These are phyloP conservation scores for Monilinia aucupariae DNA, from an alignment of 2,329 filamentous ascomycete species.

Conservation along the genomic window DNA sequence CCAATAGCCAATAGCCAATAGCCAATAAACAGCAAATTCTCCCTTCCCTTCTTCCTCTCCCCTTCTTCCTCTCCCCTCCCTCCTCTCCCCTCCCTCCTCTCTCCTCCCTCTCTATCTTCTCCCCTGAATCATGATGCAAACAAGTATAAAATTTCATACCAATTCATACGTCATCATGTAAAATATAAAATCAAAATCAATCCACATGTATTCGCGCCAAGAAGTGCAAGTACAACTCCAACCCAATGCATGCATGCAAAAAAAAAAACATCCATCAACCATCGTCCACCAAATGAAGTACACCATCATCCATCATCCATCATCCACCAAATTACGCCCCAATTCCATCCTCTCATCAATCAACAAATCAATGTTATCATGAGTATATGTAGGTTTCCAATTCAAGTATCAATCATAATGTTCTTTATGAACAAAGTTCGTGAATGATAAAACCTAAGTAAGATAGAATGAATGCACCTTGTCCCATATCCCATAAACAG, in stretches of 20 bases:
- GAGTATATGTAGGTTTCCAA: not conserved
- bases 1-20: too few relatives aligned
- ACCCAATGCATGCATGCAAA: not conserved
- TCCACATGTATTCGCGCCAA: not conserved
- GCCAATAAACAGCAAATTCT: too few relatives aligned
- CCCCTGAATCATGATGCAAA: not conserved
- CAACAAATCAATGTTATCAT: not conserved
- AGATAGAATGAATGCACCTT: conserved; percentile 8
- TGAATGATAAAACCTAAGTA: conserved; percentile 2
- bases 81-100: too few relatives aligned
- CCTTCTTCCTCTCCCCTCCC: too few relatives aligned
- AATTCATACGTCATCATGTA: not conserved
- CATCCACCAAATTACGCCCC: conserved; percentile 2
- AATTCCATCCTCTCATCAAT: conserved; percentile 7
- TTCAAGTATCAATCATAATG: not conserved
- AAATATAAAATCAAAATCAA: not conserved
- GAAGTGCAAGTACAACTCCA: conserved; percentile 5
- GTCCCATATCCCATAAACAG: not conserved
- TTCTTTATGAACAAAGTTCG: not conserved
- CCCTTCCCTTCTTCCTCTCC: too few relatives aligned
- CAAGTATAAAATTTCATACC: not conserved
- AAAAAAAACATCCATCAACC: not conserved
- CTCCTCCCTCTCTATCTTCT: not conserved
- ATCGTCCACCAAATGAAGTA: too few relatives aligned
- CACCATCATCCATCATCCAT: too few relatives aligned